These are phyloP conservation scores for Physocladia obscura DNA, from an alignment of 192 early-diverging fungal genomes.

Conservation along the genomic window DNA sequence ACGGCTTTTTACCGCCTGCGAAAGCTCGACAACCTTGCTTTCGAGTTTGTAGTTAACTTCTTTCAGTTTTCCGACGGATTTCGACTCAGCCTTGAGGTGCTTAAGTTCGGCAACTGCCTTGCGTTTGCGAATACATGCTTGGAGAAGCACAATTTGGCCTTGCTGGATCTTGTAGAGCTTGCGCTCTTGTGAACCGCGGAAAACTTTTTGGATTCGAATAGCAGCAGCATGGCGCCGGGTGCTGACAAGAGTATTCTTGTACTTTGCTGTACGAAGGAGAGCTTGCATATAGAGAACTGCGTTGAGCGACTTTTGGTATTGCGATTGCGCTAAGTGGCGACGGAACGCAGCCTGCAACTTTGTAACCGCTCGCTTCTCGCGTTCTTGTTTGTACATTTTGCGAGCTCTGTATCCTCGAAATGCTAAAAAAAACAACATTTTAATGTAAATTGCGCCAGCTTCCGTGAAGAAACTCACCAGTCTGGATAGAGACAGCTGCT, in stretches of 20 bases:
- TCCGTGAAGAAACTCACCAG: conserved; percentile 6
- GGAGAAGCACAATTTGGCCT: conserved; percentile 66
- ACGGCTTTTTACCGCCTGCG: conserved; percentile 67
- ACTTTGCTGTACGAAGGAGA: conserved; percentile 43
- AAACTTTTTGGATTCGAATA: conserved; percentile 70
- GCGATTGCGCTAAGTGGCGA: conserved; percentile 51
- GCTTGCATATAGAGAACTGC: conserved; percentile 46
- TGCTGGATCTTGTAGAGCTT: conserved; percentile 55
- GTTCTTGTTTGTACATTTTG: conserved; percentile 49
- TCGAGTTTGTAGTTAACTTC: conserved; percentile 92
- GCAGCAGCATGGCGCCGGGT: conserved; percentile 72
- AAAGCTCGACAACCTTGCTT: conserved; percentile 93
- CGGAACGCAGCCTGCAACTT: conserved; percentile 76
- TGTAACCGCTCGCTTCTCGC: conserved; percentile 67
- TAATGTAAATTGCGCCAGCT: not conserved
- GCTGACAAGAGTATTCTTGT: conserved; percentile 49
- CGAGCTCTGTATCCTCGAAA: conserved; percentile 65
- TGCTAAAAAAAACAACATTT: conserved; percentile 35
- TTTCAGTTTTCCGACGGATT: conserved; percentile 89
- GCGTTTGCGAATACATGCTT: conserved; percentile 79
- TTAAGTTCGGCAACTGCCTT: conserved; percentile 69
- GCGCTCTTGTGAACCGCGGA: conserved; percentile 65
- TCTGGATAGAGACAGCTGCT: conserved; percentile 67
- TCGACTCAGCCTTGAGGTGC: conserved; percentile 75
- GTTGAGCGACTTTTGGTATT: conserved; percentile 36